A percentile compares a stretch with the other conserved stretches of the same genome.
These are phyloP conservation scores for Poterioochromonas sp. DNA, from an alignment of 352 stramenopile genomes.

Conservation along the genomic window DNA sequence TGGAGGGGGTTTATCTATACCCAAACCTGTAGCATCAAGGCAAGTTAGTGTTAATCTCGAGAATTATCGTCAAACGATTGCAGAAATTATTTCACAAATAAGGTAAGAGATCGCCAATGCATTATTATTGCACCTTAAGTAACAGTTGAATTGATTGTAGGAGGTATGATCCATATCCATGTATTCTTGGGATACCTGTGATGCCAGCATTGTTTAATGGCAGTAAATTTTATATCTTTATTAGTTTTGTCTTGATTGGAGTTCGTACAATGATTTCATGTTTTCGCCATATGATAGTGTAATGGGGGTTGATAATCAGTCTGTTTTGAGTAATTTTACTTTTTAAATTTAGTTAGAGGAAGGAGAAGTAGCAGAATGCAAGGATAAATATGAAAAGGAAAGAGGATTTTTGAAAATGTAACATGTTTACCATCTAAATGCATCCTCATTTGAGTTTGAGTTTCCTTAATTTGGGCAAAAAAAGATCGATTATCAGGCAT, in stretches of 20 bases:
- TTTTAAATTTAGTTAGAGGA: no score
- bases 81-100: constrained; percentile 25
- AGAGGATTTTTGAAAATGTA: no score
- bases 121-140: not conserved
- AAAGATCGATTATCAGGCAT: no score
- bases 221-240: constrained; percentile 42
- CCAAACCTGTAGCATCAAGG: no score
- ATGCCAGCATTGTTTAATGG: constrained; percentile 38
- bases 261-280: constrained; percentile 8
- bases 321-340: no score
- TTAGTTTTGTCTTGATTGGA: constrained; percentile 36
- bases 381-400: no score
- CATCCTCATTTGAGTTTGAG: no score
- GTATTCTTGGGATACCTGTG: constrained; percentile 39
- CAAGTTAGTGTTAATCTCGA: not conserved
- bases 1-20: not conserved
- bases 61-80: constrained; percentile 18
- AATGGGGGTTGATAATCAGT: no score
- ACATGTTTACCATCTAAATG: no score
- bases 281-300: no score
- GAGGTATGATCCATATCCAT: constrained; percentile 40
- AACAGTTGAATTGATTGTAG: not conserved
- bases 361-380: no score
- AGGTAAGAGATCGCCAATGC: not conserved
- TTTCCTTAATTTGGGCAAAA: no score